Evolutionary conservation across 176 grass and related monocot species (phyloP), one percentile per base, ranked within the genome.

Genomic region (Carex scoparia): DNA sequence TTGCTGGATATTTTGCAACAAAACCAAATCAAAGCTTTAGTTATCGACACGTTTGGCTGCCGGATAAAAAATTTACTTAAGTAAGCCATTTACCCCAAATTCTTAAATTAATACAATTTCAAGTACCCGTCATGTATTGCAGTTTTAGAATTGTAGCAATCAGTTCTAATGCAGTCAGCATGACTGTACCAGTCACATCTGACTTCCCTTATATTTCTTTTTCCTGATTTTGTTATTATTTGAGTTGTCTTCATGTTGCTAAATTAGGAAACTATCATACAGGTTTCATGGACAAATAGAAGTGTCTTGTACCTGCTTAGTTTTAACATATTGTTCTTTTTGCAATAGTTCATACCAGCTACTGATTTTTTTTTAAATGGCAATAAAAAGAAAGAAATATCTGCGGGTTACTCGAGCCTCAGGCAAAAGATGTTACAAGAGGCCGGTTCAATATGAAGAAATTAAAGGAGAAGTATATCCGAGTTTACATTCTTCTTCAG

Each of bases 41-140:
- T 89, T 58, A 82, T 89, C 13, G 87, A 89, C 78, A 89, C 87
- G 57, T 89, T 89, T 77, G 87, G 87, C 57, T 44, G n/a, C 65
- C 78, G 66, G 14, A 82, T 89, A 74, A 86, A 86, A 61, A 67
- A 82, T 4, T 82, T 89, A 53, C 84, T 89, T 9, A 82, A 77
- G 87, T 89, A 86, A 89, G 87, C 28, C 84, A 64, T 81, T 42
- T 7, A 23, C 11, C 42, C 12, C 53, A 32, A 57, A 75, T 63
- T 75, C 48, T 79, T 40, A 67, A 67, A 13, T 6, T 32, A n/a
- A 38, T 79, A 31, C 48, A 63, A 63, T 63, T 63, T 27, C 9
- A 53, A 55, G 72, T 31, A 55, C 2, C n/a, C 14, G 1, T 30
- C 23, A 56, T 33, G 27, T 54, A 56, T 77, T 77, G 4, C 49